Base-by-base conservation (phyloP, 352 stramenopile genomes). In the Phytopythium aichiense region DNA sequence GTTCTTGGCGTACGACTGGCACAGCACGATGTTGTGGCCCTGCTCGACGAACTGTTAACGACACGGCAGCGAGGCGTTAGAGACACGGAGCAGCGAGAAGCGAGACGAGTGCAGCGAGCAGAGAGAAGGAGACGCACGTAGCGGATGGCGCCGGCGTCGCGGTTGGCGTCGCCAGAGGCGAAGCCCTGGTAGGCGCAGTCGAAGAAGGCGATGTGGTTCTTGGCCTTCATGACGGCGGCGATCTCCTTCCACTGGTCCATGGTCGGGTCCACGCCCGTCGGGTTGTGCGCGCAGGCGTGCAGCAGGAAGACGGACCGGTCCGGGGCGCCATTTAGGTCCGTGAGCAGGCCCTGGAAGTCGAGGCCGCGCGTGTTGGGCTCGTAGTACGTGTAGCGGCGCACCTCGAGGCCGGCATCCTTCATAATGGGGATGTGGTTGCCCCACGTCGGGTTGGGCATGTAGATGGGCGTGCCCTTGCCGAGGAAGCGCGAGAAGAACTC, bases 1-100 rank as follows among this genome's bases (percentile, higher is more conserved):
- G 92, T 99, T 99, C 86, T 99, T 99, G 46, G 97, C 97, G 78
- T 99, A 99, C 69, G 91, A 98, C 87, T 99, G 98, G 40, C 94
- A 94, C 56, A 99, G 76, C 18, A 97, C 74, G 71, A 99, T 87
- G 63, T 98, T 93, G 83, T 99, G 97, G 35, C 98, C 98, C 61
- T 99, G 94, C 59, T 98, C 93, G 7, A 99, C 98, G 79, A 99
- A 99, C 76, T 77, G 20, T 28, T 63, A 58, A 2, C 51, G 31
- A 18, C 51, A 5, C 0, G 2, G 25, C 13, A 58, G 33, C 28
- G 52, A 45, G 31, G 8, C 51, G 52, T 57, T 57, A 31, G 30
- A 52, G 2, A 35, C 1, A 38, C 2, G 16, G 40, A 16, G 61
- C 1, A 54, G 1, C 6, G 31, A 4, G 16, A 56, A 54, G 1